Evolutionary conservation across 208 protist genomes (phyloP).

Genomic region (Leishmania turanica): DNA sequence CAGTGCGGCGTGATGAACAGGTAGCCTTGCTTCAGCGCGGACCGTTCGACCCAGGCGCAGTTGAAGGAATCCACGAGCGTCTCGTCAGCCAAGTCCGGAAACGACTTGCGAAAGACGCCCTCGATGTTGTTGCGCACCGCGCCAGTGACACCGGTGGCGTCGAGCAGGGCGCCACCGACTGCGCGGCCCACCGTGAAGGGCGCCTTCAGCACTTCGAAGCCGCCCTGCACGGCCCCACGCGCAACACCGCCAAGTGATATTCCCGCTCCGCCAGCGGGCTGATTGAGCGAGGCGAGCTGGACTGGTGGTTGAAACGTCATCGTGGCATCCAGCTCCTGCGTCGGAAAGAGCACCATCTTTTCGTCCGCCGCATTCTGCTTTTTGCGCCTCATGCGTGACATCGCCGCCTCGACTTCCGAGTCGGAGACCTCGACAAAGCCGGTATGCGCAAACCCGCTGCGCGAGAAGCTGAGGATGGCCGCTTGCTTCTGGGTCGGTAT

Average conservation of each 20-base stretch:
- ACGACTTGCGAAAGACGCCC: conserved; percentile 57
- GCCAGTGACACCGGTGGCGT: conserved; percentile 63
- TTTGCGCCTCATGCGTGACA: conserved; percentile 17
- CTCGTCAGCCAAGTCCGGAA: conserved; percentile 56
- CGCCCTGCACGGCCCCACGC: conserved; percentile 62
- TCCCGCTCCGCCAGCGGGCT: conserved; percentile 32
- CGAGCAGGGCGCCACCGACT: conserved; percentile 67
- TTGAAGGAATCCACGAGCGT: conserved; percentile 66
- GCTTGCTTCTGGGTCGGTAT: conserved; percentile 39
- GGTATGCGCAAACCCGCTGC: conserved; percentile 40
- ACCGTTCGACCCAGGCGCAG: conserved; percentile 50
- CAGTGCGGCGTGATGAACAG: conserved; percentile 71
- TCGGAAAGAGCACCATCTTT: conserved; percentile 12
- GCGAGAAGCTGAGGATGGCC: conserved; percentile 65
- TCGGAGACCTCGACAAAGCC: conserved; percentile 63
- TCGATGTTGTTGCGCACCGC: conserved; percentile 72
- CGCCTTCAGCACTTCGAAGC: conserved; percentile 65
- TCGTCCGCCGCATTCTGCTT: background rate
- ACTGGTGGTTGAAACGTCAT: conserved; percentile 61
- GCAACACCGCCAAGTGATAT: conserved; percentile 59
- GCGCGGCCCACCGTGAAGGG: conserved; percentile 69
- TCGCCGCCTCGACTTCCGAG: conserved; percentile 34
- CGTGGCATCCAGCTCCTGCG: conserved; percentile 5
- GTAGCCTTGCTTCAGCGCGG: conserved; percentile 52
- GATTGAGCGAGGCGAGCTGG: conserved; percentile 69